Percentiles rank a stretch among this genome's conserved stretches.
phyloP scores from a whole-genome alignment of 2,329 filamentous ascomycete genomes.

The Escovopsis weberi region DNA sequence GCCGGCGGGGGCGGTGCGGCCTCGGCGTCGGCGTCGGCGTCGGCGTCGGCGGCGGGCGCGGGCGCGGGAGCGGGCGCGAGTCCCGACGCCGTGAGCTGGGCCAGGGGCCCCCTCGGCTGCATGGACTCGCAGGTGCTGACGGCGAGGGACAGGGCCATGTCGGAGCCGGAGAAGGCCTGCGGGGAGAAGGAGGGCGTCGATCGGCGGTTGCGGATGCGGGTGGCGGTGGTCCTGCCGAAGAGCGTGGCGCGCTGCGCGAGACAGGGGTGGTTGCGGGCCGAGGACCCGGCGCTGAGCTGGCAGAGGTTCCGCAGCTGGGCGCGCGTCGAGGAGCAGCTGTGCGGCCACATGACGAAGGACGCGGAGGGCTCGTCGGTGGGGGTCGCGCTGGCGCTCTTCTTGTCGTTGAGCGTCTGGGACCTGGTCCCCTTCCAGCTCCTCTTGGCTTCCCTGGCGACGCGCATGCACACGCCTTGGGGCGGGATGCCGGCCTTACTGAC shows the following conservation, averaged over 20 bases:
- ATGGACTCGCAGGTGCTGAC: slow-evolving; percentile 51
- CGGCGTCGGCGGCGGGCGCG: not conserved
- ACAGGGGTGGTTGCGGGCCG: slow-evolving; percentile 28
- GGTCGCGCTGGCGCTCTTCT: slow-evolving; percentile 39
- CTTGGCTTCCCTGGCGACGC: slow-evolving; percentile 51
- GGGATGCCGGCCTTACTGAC: slow-evolving; percentile 49
- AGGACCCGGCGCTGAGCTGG: slow-evolving; percentile 34
- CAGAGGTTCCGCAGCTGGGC: slow-evolving; percentile 49
- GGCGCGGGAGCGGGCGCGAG: not conserved
- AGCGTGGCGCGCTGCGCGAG: slow-evolving; percentile 41
- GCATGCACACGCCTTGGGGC: slow-evolving; percentile 47
- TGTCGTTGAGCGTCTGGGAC: slow-evolving; percentile 15
- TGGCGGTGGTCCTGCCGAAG: slow-evolving; percentile 34
- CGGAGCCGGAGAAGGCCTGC: slow-evolving; percentile 42
- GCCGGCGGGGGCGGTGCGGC: not conserved
- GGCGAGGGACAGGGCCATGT: slow-evolving; percentile 48
- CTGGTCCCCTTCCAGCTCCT: slow-evolving; percentile 52
- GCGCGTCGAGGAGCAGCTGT: slow-evolving; percentile 47
- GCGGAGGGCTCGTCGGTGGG: slow-evolving; percentile 34
- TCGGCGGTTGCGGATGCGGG: slow-evolving; percentile 34
- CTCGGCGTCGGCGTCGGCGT: not conserved
- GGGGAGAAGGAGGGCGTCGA: slow-evolving; percentile 30
- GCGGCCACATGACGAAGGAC: slow-evolving; percentile 46
- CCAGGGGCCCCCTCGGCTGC: slow-evolving; percentile 47
- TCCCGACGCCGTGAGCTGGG: slow-evolving; percentile 38